These are phyloP conservation scores for Pyrus hybrid DNA, from an alignment of 331 rosid genomes.

Conservation along the genomic window DNA sequence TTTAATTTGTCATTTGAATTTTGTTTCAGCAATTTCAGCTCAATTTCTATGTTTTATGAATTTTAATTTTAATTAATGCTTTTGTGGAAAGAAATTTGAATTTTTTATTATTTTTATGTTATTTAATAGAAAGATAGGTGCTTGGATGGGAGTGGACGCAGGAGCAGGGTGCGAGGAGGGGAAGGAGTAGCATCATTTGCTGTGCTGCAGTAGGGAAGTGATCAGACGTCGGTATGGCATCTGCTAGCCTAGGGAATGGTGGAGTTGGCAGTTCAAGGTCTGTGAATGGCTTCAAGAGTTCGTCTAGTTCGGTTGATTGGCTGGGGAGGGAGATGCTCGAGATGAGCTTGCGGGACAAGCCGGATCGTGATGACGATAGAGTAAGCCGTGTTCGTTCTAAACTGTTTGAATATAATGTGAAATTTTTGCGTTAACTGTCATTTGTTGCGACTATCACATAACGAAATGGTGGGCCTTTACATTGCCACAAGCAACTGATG, in stretches of 20 bases:
- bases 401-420: not conserved
- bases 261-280: conserved; percentile 93
- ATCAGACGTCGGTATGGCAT: conserved; percentile 44
- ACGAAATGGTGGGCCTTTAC: not conserved
- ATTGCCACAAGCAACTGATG: not conserved
- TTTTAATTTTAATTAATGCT: no score
- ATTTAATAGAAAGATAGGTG: conserved; percentile 18
- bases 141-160: conserved; percentile 30
- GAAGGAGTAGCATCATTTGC: conserved; percentile 9
- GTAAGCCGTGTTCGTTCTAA: conserved; percentile 21
- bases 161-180: conserved; percentile 13
- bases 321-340: conserved; percentile 96
- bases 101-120: not conserved
- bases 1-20: not conserved
- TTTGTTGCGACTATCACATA: not conserved
- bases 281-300: conserved; percentile 62
- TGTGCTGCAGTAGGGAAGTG: not conserved
- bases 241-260: conserved; percentile 82
- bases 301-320: conserved; percentile 93
- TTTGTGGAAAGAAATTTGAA: not conserved
- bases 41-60: not conserved
- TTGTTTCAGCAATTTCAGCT: not conserved
- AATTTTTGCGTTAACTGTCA: not conserved
- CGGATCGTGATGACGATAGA: conserved; percentile 55
- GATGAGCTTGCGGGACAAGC: conserved; percentile 66